Percentiles rank a stretch among this genome's conserved stretches.
Conservation (phyloP, 495 filamentous ascomycete species). For the Collariella sp. region DNA sequence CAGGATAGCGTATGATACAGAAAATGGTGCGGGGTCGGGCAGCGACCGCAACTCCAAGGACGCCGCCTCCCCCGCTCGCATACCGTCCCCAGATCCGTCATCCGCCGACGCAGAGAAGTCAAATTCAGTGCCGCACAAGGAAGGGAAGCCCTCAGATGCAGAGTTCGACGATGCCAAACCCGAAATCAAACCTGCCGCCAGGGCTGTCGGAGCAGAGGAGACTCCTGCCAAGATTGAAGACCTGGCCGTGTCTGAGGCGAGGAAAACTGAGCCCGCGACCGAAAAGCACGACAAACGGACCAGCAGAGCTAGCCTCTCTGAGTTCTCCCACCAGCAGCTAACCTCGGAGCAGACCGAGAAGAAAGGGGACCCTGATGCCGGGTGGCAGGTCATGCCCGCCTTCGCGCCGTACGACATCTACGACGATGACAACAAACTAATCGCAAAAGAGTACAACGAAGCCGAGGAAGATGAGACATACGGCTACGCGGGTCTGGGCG, state of each 20-base stretch:
- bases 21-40: conserved; percentile 10
- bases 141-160: conserved; percentile 7
- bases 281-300: conserved; percentile 25
- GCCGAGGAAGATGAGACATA: conserved; percentile 63
- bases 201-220: not conserved
- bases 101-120: conserved; percentile 5
- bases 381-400: conserved; percentile 92
- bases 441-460: conserved; percentile 68
- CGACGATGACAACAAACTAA: conserved; percentile 80
- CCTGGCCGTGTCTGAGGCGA: conserved; percentile 14
- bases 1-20: not conserved
- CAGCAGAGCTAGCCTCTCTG: conserved; percentile 46
- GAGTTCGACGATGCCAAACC: conserved; percentile 10
- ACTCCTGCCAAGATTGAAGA: conserved; percentile 16
- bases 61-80: conserved; percentile 20
- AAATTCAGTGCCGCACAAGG: not conserved
- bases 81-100: conserved; percentile 14
- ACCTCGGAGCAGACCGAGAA: conserved; percentile 45
- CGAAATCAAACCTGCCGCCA: not conserved
- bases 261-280: conserved; percentile 8
- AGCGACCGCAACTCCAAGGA: conserved; percentile 33
- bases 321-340: conserved; percentile 87
- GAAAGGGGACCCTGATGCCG: conserved; percentile 48
- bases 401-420: conserved; percentile 88
- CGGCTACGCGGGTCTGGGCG: conserved; percentile 66